These are phyloP conservation scores for Juglanconis oblonga DNA, from an alignment of 2,329 filamentous ascomycete species.

Conservation along the genomic window DNA sequence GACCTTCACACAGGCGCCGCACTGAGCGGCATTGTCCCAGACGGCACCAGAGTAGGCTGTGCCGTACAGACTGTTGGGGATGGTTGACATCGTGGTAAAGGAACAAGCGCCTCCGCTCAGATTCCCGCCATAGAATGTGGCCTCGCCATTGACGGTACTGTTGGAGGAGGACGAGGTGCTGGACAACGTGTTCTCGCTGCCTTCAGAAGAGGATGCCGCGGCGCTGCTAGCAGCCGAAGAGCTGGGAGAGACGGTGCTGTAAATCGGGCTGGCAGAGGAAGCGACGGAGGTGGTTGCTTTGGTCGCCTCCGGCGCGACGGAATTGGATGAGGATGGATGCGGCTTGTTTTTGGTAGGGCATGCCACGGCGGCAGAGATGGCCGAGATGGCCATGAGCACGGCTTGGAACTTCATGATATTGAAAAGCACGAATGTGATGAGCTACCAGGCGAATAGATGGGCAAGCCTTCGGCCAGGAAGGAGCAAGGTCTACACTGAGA, in stretches of 20 bases:
- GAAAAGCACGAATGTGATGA: neutral
- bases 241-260: neutral
- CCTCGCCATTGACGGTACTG: slow-evolving; percentile 32
- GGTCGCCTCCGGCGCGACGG: neutral
- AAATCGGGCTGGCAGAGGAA: neutral
- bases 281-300: neutral
- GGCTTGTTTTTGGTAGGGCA: slow-evolving; percentile 4
- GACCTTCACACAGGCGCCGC: slow-evolving; percentile 61
- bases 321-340: neutral
- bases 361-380: neutral
- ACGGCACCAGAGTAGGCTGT: slow-evolving; percentile 58
- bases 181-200: neutral
- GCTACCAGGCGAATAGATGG: neutral
- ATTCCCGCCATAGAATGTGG: slow-evolving; percentile 55
- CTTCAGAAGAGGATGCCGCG: too few relatives aligned
- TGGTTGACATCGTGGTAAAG: slow-evolving; percentile 56
- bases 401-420: slow-evolving; percentile 15
- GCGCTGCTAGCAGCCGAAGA: neutral
- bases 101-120: slow-evolving; percentile 59
- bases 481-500: neutral
- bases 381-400: slow-evolving; percentile 10
- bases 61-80: slow-evolving; percentile 57
- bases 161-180: neutral
- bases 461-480: neutral
- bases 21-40: slow-evolving; percentile 55